Evolutionary conservation across 345 rosid genomes (phyloP), one percentile per base, ranked within the genome.

Genomic region (Euphorbia tirucalli): DNA sequence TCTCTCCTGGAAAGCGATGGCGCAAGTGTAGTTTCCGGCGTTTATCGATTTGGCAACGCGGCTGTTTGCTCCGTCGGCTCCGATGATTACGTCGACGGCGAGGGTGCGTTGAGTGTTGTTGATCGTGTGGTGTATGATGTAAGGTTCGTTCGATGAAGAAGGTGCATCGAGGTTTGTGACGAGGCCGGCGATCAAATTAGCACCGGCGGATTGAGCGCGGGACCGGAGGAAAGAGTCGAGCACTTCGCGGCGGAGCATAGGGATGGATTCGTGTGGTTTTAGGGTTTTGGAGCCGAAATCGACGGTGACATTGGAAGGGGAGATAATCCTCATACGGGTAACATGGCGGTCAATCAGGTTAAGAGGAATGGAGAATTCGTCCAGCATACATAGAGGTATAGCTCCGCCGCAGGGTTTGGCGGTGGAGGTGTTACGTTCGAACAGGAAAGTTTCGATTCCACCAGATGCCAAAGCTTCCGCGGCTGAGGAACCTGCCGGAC

Each of bases 371-470:
- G 78, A 73, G 83, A 87, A 89, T 80, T 87, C 94, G 18, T 86
- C 88, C 7, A 89, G 48, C 94, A 89, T 87, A 71, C 91, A 89
- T 24, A 89, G 78, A 25, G 94, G 94, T 73, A 89, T 89, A 32
- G 90, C 94, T 5, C 91, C 94, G 64, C 91, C 91, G 71, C 91
- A 89, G 25, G 95, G 91, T 73, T 87, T 89, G 70, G 91, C 83
- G 0, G 83, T 58, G 30, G 83, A 73, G 11, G 90, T 82, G 78
- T 75, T 83, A 8, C 91, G 83, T 54, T 89, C 94, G 74, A 89
- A 85, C 73, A 87, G 88, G 77, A 84, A 89, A 10, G 91, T 87
- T 78, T 87, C 88, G 65, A 89, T 68, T 41, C 91, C 88, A 5
- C 85, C 88, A 1, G 85, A 68, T 7, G 86, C 86, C 0, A 87